phyloP scores from a whole-genome alignment of 306 rosid species.

The Vigna trinervia region DNA sequence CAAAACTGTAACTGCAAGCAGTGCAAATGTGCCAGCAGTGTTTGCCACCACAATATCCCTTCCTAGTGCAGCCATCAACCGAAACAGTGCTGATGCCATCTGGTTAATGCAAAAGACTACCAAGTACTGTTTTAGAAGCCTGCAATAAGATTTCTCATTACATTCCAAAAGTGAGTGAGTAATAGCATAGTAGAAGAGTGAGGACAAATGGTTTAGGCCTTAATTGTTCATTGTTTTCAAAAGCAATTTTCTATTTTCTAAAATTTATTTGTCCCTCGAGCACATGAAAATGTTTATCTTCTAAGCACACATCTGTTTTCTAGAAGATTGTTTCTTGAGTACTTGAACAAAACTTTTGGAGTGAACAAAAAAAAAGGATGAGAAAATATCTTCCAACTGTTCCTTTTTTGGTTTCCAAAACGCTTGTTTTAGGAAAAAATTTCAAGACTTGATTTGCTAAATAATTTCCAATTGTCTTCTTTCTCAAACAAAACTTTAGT shows the following conservation, averaged over 20 bases:
- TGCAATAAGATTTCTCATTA: slow-evolving; percentile 49
- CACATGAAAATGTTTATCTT: not conserved
- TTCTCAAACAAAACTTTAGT: not conserved
- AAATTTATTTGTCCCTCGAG: not conserved
- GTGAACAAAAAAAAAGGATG: not conserved
- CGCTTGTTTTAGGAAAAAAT: not conserved
- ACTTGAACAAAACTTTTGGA: not conserved
- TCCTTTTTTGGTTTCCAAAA: not conserved
- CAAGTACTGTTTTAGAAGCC: slow-evolving; percentile 77
- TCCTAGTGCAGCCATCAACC: slow-evolving; percentile 75
- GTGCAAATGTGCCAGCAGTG: slow-evolving; percentile 73
- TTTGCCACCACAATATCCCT: slow-evolving; percentile 70
- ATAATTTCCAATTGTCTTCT: not conserved
- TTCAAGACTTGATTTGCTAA: not conserved
- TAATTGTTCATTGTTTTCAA: not conserved
- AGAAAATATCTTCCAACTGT: not conserved
- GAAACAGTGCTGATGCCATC: slow-evolving; percentile 84
- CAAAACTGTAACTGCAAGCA: slow-evolving; percentile 66
- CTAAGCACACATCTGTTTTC: not conserved
- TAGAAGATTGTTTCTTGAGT: not conserved
- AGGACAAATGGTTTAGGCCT: not conserved
- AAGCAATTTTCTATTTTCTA: not conserved
- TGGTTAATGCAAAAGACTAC: slow-evolving; percentile 74
- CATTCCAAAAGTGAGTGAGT: not conserved
- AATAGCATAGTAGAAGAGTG: slow-evolving; percentile 4